Evolutionary conservation across 1,139 yeast genomes (phyloP).

Genomic region (Pneumocystis oryctolagi): DNA sequence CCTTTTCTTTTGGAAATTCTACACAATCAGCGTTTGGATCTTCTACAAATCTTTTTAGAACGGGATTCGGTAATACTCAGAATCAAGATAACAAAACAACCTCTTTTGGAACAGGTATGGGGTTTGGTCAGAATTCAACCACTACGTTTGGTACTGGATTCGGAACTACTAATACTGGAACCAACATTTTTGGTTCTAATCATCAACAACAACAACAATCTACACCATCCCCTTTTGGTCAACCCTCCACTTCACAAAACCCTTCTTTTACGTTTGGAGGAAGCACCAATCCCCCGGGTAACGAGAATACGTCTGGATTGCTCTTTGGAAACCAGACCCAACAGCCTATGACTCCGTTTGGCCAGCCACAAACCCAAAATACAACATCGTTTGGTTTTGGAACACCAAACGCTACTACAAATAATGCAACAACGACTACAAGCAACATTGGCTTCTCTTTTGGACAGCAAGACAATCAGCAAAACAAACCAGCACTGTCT

Average conservation of each 20-base stretch:
- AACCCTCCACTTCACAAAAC: slow-evolving; percentile 3
- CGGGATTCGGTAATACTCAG: slow-evolving; percentile 18
- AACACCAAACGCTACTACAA: slow-evolving; percentile 11
- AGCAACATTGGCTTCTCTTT: slow-evolving; percentile 18
- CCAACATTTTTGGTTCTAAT: slow-evolving; percentile 15
- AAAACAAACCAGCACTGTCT: slow-evolving; percentile 9
- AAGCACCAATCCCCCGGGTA: slow-evolving; percentile 10
- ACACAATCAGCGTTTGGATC: slow-evolving; percentile 16
- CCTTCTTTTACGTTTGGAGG: slow-evolving; percentile 2
- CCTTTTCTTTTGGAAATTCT: slow-evolving; percentile 23
- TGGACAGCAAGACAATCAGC: slow-evolving; percentile 19
- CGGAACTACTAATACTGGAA: slow-evolving; percentile 18
- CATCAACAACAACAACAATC: neutral
- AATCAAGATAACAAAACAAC: neutral
- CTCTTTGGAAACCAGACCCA: slow-evolving; percentile 12
- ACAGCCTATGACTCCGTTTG: slow-evolving; percentile 4
- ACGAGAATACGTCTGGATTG: slow-evolving; percentile 22
- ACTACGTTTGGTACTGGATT: slow-evolving; percentile 15
- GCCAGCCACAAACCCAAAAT: neutral
- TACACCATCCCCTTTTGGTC: slow-evolving; percentile 11
- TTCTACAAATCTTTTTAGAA: slow-evolving; percentile 16
- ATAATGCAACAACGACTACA: slow-evolving; percentile 8
- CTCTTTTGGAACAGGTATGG: neutral
- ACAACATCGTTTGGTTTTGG: slow-evolving; percentile 24
- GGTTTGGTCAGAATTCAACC: slow-evolving; percentile 9